phyloP scores from a whole-genome alignment of 805 yeast genomes.

The Candida endomychidarum region DNA sequence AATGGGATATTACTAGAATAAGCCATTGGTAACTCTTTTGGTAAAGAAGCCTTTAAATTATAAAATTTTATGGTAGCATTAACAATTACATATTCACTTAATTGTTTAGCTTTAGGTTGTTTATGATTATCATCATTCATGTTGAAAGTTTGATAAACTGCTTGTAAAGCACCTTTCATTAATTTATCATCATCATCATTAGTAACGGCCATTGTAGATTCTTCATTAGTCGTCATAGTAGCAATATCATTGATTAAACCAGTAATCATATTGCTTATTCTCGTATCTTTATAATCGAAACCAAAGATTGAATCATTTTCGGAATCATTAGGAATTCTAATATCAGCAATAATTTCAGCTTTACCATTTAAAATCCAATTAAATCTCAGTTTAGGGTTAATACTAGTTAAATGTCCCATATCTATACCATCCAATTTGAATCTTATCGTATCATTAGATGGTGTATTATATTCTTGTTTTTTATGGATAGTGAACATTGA shows the following conservation, averaged over 20 bases:
- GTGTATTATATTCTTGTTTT: slow-evolving; percentile 51
- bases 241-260: slow-evolving; percentile 28
- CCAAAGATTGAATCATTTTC: slow-evolving; percentile 20
- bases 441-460: slow-evolving; percentile 31
- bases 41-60: slow-evolving; percentile 59
- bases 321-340: slow-evolving; percentile 61
- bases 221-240: slow-evolving; percentile 16
- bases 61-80: slow-evolving; percentile 65
- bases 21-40: slow-evolving; percentile 49
- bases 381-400: slow-evolving; percentile 45
- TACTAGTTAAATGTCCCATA: slow-evolving; percentile 30
- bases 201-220: slow-evolving; percentile 1
- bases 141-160: slow-evolving; percentile 41
- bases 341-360: slow-evolving; percentile 68
- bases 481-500: slow-evolving; percentile 77
- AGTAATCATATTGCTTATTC: slow-evolving; percentile 27
- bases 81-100: slow-evolving; percentile 57
- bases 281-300: slow-evolving; percentile 19
- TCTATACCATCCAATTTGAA: slow-evolving; percentile 44
- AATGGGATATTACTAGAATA: slow-evolving; percentile 52
- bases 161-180: slow-evolving; percentile 40
- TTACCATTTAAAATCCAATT: slow-evolving; percentile 75
- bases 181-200: slow-evolving; percentile 25
- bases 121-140: slow-evolving; percentile 10
- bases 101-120: slow-evolving; percentile 7